Evolutionary conservation across 1,284 basidiomycete genomes (phyloP).

Genomic region (Sanghuangporus baumii): DNA sequence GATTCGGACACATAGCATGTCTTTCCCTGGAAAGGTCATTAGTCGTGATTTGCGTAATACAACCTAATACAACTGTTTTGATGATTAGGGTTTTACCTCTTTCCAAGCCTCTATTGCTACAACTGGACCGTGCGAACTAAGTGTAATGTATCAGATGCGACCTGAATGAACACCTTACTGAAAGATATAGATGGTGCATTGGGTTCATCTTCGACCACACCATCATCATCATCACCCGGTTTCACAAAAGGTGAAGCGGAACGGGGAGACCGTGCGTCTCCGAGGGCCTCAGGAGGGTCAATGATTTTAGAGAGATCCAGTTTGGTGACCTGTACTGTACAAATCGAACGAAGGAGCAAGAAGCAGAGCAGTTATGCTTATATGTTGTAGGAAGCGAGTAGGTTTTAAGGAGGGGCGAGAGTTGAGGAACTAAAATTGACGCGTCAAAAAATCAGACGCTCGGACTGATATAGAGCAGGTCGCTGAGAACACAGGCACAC

Average conservation of each 20-base stretch:
- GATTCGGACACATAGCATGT: slow-evolving; percentile 46
- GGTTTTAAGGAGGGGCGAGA: neutral
- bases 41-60: neutral
- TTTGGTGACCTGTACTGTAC: neutral
- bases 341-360: neutral
- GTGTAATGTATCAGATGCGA: neutral
- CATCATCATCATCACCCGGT: neutral
- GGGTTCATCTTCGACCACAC: neutral
- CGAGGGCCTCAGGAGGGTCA: slow-evolving; percentile 12
- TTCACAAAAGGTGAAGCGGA: neutral
- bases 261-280: neutral
- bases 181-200: slow-evolving; percentile 15
- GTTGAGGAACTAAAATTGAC: neutral
- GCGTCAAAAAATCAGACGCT: neutral
- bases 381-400: neutral
- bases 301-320: slow-evolving; percentile 19
- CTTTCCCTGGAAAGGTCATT: neutral
- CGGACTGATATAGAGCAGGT: neutral
- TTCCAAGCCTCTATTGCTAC: slow-evolving; percentile 72
- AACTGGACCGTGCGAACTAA: slow-evolving; percentile 9
- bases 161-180: slow-evolving; percentile 7
- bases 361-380: neutral
- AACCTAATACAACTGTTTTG: neutral
- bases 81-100: slow-evolving; percentile 37
- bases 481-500: neutral